A percentile compares a stretch with the other conserved stretches of the same genome.
phyloP scores from a whole-genome alignment of 2,329 filamentous ascomycete species.

The Penicillium sp. region DNA sequence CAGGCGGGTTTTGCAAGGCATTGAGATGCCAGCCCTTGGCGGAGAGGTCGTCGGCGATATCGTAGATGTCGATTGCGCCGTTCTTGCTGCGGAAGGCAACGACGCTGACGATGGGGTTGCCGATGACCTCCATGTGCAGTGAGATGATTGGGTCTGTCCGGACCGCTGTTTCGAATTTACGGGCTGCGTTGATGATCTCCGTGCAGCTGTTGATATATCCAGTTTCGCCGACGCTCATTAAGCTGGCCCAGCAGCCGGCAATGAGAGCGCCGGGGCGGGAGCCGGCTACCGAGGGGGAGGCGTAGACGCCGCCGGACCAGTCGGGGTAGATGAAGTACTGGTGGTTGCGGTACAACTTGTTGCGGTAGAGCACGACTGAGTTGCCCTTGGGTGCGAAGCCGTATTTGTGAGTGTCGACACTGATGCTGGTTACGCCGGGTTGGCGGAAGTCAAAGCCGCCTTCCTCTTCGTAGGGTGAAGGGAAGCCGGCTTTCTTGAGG shows the following conservation, averaged over 20 bases:
- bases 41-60: conserved; percentile 85
- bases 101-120: conserved; percentile 82
- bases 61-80: conserved; percentile 77
- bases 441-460: conserved; percentile 90
- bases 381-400: conserved; percentile 98
- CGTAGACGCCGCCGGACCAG: conserved; percentile 95
- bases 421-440: conserved; percentile 91
- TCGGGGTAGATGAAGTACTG: conserved; percentile 96
- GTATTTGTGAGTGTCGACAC: conserved; percentile 97
- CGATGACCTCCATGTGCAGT: conserved; percentile 73
- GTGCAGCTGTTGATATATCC: conserved; percentile 86
- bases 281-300: conserved; percentile 84
- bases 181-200: conserved; percentile 80
- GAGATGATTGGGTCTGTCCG: conserved; percentile 64
- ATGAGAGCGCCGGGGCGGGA: conserved; percentile 91
- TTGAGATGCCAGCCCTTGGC: conserved; percentile 91
- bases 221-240: conserved; percentile 81
- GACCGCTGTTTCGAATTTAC: conserved; percentile 75
- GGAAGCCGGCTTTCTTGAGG: conserved; percentile 86
- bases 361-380: conserved; percentile 87
- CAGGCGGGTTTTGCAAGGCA: conserved; percentile 83
- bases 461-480: conserved; percentile 57
- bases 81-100: conserved; percentile 78
- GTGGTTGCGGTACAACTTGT: conserved; percentile 70
- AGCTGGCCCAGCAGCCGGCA: conserved; percentile 88